Conservation (phyloP, 495 filamentous ascomycete species). For the Penicillium fimorum region DNA sequence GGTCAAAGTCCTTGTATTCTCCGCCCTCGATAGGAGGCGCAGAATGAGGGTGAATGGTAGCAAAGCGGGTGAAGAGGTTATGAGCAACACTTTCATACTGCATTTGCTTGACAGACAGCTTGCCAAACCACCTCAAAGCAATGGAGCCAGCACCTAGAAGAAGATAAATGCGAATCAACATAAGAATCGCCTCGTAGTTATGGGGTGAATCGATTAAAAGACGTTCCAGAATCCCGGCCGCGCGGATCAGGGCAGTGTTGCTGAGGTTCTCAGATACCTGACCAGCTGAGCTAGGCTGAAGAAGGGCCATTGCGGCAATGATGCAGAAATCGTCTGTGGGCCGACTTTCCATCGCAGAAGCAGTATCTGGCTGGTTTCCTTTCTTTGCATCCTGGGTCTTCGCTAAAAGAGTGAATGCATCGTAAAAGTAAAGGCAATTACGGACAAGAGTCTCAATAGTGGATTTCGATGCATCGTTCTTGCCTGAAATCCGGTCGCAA, state of each 20-base stretch:
- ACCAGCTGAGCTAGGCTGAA: conserved; percentile 36
- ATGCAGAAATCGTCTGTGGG: conserved; percentile 57
- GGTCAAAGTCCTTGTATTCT: conserved; percentile 46
- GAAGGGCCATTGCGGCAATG: conserved; percentile 55
- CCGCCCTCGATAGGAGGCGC: conserved; percentile 40
- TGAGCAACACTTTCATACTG: conserved; percentile 60
- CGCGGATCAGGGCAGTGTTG: conserved; percentile 49
- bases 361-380: conserved; percentile 7
- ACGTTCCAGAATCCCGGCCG: conserved; percentile 49
- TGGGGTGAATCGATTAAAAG: conserved; percentile 52
- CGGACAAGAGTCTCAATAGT: conserved; percentile 45
- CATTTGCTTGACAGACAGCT: conserved; percentile 59
- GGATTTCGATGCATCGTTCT: conserved; percentile 29
- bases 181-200: conserved; percentile 57
- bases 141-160: conserved; percentile 53
- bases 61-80: conserved; percentile 55
- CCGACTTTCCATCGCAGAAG: conserved; percentile 52
- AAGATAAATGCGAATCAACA: conserved; percentile 54
- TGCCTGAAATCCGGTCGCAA: conserved; percentile 48
- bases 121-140: conserved; percentile 53
- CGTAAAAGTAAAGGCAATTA: conserved; percentile 50
- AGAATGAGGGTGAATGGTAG: conserved; percentile 54
- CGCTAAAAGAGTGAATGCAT: conserved; percentile 12
- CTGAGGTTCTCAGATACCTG: conserved; percentile 21
- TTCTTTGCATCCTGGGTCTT: conserved; percentile 15